Conservation (phyloP, 2,329 filamentous ascomycete genomes). For the Colletotrichum acutatum region DNA sequence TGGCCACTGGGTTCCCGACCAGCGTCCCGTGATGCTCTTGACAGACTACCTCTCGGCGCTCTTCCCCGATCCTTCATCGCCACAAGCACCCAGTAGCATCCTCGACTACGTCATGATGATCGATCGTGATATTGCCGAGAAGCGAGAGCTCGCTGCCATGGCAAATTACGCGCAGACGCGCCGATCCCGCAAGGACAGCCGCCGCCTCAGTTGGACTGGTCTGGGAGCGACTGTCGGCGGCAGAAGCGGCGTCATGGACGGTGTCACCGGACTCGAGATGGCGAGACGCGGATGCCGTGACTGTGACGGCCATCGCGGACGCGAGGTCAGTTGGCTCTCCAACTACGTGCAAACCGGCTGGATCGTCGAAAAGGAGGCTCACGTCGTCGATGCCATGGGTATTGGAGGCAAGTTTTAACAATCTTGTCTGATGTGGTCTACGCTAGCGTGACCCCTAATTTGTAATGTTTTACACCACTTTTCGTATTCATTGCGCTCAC, state of each 20-base stretch:
- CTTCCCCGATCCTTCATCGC: constrained; percentile 43
- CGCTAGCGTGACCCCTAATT: neutral
- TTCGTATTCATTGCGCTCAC: neutral
- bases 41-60: constrained; percentile 50
- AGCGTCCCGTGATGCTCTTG: constrained; percentile 39
- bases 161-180: constrained; percentile 43
- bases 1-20: constrained; percentile 13
- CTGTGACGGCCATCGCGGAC: constrained; percentile 45
- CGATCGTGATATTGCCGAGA: constrained; percentile 54
- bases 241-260: constrained; percentile 44
- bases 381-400: constrained; percentile 33
- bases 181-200: constrained; percentile 39
- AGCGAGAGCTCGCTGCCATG: constrained; percentile 54
- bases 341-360: constrained; percentile 36
- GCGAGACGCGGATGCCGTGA: constrained; percentile 46
- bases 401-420: constrained; percentile 6
- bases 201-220: constrained; percentile 54
- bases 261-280: constrained; percentile 48
- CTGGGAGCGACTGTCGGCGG: constrained; percentile 47
- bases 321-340: constrained; percentile 46
- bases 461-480: neutral
- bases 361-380: constrained; percentile 29
- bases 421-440: neutral
- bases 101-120: constrained; percentile 49
- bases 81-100: constrained; percentile 38